Conservation (phyloP, 805 yeast species). For the Candida hispaniensis region DNA sequence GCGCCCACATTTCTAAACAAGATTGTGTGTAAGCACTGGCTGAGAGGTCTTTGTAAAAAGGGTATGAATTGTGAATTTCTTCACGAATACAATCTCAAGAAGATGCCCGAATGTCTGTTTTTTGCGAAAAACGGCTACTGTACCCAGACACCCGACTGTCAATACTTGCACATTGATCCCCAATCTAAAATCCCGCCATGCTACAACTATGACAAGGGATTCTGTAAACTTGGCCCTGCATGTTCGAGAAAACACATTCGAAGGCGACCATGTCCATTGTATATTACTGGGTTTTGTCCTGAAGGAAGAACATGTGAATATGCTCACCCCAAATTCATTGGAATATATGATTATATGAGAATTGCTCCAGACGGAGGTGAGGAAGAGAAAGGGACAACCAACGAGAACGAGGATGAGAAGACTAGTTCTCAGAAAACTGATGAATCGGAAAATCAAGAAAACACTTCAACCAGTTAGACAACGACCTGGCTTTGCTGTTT, state of each 20-base stretch:
- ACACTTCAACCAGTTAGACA: no score
- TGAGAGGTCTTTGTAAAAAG: slow-evolving; percentile 91
- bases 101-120: slow-evolving; percentile 94
- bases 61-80: slow-evolving; percentile 93
- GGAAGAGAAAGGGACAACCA: not conserved
- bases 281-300: slow-evolving; percentile 87
- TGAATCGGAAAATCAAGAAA: no score
- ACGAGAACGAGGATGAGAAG: slow-evolving; percentile 1
- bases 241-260: slow-evolving; percentile 76
- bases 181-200: slow-evolving; percentile 82
- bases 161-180: slow-evolving; percentile 86
- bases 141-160: slow-evolving; percentile 88
- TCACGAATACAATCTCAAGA: slow-evolving; percentile 86
- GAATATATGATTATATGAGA: slow-evolving; percentile 31
- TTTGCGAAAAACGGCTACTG: slow-evolving; percentile 61
- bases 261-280: slow-evolving; percentile 65
- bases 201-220: slow-evolving; percentile 71
- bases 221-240: slow-evolving; percentile 83
- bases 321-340: slow-evolving; percentile 68
- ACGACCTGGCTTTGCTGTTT: no score
- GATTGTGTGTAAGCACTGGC: slow-evolving; percentile 97
- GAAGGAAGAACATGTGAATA: slow-evolving; percentile 65
- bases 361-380: slow-evolving; percentile 25
- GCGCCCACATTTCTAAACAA: slow-evolving; percentile 54
- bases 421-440: no score